A percentile compares a stretch with the other conserved stretches of the same genome.
Evolutionary conservation across 257 asterid genomes (phyloP).

Genomic region (Linderniella brevidens): DNA sequence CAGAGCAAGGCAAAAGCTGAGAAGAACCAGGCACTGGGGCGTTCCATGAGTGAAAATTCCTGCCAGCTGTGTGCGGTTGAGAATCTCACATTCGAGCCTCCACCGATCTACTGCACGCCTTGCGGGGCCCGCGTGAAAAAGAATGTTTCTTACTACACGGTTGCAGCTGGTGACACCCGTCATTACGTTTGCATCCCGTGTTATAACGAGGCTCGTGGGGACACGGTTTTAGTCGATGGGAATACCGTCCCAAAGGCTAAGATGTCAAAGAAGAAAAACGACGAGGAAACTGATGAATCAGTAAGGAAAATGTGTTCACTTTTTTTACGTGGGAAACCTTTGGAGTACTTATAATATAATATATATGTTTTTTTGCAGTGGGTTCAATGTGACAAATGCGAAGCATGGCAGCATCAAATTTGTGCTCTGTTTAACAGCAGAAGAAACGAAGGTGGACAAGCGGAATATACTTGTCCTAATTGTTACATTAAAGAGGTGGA

Average conservation of each 20-base stretch:
- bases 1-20: slow-evolving; percentile 51
- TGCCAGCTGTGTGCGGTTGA: slow-evolving; percentile 99
- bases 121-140: slow-evolving; percentile 93
- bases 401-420: slow-evolving; percentile 99
- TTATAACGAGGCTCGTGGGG: slow-evolving; percentile 84
- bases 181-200: slow-evolving; percentile 84
- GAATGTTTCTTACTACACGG: slow-evolving; percentile 81
- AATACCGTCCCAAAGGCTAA: slow-evolving; percentile 51
- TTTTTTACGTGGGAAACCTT: too few relatives aligned
- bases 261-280: slow-evolving; percentile 85
- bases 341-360: too few relatives aligned
- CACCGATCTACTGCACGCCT: slow-evolving; percentile 84
- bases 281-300: slow-evolving; percentile 97
- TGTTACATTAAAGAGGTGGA: slow-evolving; percentile 83
- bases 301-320: slow-evolving; percentile 20
- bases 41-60: slow-evolving; percentile 79
- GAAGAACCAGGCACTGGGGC: slow-evolving; percentile 89
- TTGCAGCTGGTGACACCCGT: slow-evolving; percentile 88
- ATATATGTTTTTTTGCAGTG: slow-evolving; percentile 43
- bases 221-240: slow-evolving; percentile 63
- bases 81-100: slow-evolving; percentile 94
- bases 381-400: slow-evolving; percentile 99
- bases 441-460: slow-evolving; percentile 96
- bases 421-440: slow-evolving; percentile 96
- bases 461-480: slow-evolving; percentile 98